These are phyloP conservation scores for Phytophthora aleatoria DNA, from an alignment of 352 stramenopile genomes.

Conservation along the genomic window DNA sequence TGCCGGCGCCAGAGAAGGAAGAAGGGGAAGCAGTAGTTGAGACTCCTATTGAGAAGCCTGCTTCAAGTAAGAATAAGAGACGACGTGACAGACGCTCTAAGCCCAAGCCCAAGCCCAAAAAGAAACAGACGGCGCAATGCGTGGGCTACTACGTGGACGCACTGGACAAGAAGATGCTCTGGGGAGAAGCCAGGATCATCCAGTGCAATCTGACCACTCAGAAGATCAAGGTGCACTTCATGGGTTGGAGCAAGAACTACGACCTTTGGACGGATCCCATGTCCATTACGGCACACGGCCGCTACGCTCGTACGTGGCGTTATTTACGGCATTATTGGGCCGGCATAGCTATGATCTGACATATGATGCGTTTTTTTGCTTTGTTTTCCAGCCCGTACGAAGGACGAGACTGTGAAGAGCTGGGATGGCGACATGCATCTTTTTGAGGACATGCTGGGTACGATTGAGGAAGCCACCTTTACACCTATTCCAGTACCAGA, in stretches of 20 bases:
- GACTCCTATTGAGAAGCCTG: constrained; percentile 5
- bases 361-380: constrained; percentile 8
- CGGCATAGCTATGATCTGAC: constrained; percentile 3
- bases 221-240: constrained; percentile 77
- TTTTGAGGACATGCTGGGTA: constrained; percentile 53
- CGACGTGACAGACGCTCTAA: constrained; percentile 29
- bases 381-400: constrained; percentile 24
- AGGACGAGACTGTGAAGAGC: constrained; percentile 36
- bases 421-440: constrained; percentile 64
- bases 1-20: constrained; percentile 9
- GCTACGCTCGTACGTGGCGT: constrained; percentile 50
- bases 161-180: constrained; percentile 76
- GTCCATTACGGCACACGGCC: constrained; percentile 62
- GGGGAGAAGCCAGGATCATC: constrained; percentile 74
- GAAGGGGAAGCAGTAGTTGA: neutral
- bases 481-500: constrained; percentile 20
- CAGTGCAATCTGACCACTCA: constrained; percentile 58
- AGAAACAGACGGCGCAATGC: constrained; percentile 40
- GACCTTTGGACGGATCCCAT: constrained; percentile 81
- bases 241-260: constrained; percentile 65
- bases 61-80: constrained; percentile 28
- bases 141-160: constrained; percentile 74
- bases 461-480: constrained; percentile 29
- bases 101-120: constrained; percentile 39
- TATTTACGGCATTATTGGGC: neutral